Evolutionary conservation across 768 basidiomycete species (phyloP).

Genomic region (Austroboletus eburneus): DNA sequence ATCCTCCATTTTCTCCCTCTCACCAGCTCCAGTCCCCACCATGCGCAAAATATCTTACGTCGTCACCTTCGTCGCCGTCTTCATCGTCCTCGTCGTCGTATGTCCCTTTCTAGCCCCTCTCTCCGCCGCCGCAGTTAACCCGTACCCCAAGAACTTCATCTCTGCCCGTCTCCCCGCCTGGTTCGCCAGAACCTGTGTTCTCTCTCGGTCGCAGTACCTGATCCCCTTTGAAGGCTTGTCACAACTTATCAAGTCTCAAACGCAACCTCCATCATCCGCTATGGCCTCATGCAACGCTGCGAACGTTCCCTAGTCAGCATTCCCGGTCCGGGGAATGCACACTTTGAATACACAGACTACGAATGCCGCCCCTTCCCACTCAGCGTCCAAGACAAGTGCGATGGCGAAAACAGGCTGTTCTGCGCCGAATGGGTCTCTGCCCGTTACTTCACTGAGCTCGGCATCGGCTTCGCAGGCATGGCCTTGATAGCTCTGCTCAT

Average conservation of each 20-base stretch:
- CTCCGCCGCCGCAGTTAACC: not conserved
- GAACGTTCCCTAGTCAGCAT: slow-evolving; percentile 46
- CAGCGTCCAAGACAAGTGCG: slow-evolving; percentile 43
- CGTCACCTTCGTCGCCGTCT: slow-evolving; percentile 55
- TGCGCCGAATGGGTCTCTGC: slow-evolving; percentile 73
- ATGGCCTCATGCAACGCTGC: slow-evolving; percentile 59
- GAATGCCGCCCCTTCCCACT: slow-evolving; percentile 65
- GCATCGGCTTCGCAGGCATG: slow-evolving; percentile 57
- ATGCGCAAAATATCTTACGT: slow-evolving; percentile 74
- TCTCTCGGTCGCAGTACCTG: slow-evolving; percentile 15
- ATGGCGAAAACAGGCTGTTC: slow-evolving; percentile 51
- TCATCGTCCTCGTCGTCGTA: slow-evolving; percentile 49
- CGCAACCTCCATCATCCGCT: slow-evolving; percentile 47
- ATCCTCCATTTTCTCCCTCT: not conserved
- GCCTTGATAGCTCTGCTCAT: slow-evolving; percentile 57
- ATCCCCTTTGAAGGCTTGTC: slow-evolving; percentile 38
- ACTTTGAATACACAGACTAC: slow-evolving; percentile 49
- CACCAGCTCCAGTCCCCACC: not conserved
- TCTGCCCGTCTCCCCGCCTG: slow-evolving; percentile 60
- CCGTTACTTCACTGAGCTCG: slow-evolving; percentile 59
- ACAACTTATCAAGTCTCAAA: slow-evolving; percentile 33
- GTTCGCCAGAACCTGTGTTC: slow-evolving; percentile 37
- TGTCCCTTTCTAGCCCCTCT: slow-evolving; percentile 19
- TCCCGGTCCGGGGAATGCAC: slow-evolving; percentile 41
- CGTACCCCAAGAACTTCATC: slow-evolving; percentile 47